Conservation (phyloP, 176 grass and related monocot genomes). For the Carex littledalei region DNA sequence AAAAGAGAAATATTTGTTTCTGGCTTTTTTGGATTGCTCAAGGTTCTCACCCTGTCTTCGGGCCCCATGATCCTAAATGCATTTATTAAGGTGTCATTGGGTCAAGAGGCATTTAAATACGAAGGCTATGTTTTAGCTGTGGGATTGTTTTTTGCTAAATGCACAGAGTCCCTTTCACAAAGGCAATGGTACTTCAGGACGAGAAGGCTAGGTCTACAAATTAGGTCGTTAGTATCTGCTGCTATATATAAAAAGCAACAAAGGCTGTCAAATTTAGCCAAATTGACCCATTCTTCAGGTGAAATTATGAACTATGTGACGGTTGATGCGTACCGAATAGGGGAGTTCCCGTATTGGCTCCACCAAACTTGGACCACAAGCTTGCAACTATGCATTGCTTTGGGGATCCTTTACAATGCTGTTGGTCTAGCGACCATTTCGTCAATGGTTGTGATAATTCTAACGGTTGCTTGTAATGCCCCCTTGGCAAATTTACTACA, state of each 20-base stretch:
- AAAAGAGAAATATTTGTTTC: constrained; percentile 56
- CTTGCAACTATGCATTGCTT: constrained; percentile 68
- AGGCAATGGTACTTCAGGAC: constrained; percentile 90
- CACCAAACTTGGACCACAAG: constrained; percentile 88
- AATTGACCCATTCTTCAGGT: constrained; percentile 74
- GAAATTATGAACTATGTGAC: constrained; percentile 92
- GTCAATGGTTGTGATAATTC: constrained; percentile 52
- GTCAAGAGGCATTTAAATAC: constrained; percentile 52
- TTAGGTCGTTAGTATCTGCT: constrained; percentile 69
- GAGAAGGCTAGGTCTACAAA: constrained; percentile 64
- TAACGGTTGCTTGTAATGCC: constrained; percentile 72
- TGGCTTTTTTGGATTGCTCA: constrained; percentile 75
- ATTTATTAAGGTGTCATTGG: constrained; percentile 72
- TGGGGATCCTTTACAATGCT: constrained; percentile 68
- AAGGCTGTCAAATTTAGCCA: constrained; percentile 59
- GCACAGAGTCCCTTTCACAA: constrained; percentile 69
- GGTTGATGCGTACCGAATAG: constrained; percentile 80
- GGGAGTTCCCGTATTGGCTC: constrained; percentile 90
- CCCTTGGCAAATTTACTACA: constrained; percentile 82
- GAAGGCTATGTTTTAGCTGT: constrained; percentile 57
- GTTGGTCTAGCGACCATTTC: constrained; percentile 61
- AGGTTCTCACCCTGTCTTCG: constrained; percentile 56
- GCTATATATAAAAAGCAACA: constrained; percentile 82
- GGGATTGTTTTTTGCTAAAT: constrained; percentile 64
- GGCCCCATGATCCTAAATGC: constrained; percentile 72